These are phyloP conservation scores for Neurospora tetraspora DNA, from an alignment of 495 filamentous ascomycete genomes.

Conservation along the genomic window DNA sequence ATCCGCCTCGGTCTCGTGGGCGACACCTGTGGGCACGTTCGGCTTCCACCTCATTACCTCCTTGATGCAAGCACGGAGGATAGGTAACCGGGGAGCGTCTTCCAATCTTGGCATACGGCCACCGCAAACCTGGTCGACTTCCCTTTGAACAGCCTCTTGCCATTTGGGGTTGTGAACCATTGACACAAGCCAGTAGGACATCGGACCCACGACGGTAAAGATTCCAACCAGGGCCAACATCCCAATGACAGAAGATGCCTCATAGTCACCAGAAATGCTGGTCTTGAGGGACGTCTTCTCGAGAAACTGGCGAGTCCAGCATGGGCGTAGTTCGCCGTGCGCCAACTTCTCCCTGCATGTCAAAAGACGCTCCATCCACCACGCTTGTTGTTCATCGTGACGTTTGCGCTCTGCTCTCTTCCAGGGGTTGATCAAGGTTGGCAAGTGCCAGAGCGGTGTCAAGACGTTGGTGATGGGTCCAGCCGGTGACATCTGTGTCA, in stretches of 20 bases:
- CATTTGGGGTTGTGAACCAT: slow-evolving; percentile 34
- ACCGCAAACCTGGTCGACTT: slow-evolving; percentile 42
- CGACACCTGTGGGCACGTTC: slow-evolving; percentile 35
- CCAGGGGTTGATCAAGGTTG: slow-evolving; percentile 29
- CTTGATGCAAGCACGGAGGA: slow-evolving; percentile 41
- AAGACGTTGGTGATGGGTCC: slow-evolving; percentile 35
- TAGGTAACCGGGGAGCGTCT: slow-evolving; percentile 32
- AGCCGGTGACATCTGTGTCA: slow-evolving; percentile 34
- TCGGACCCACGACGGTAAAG: slow-evolving; percentile 32
- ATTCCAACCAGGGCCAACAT: slow-evolving; percentile 36
- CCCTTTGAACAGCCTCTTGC: slow-evolving; percentile 36
- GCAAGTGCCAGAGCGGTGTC: slow-evolving; percentile 32
- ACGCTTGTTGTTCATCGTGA: slow-evolving; percentile 30
- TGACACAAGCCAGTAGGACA: slow-evolving; percentile 30
- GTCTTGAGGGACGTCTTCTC: slow-evolving; percentile 26
- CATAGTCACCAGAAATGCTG: slow-evolving; percentile 28
- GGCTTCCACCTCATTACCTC: slow-evolving; percentile 45
- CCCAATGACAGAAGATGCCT: slow-evolving; percentile 30
- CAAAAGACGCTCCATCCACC: slow-evolving; percentile 27
- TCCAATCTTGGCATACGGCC: slow-evolving; percentile 29
- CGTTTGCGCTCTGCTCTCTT: slow-evolving; percentile 29
- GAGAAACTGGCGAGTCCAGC: slow-evolving; percentile 28
- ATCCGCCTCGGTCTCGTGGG: slow-evolving; percentile 29
- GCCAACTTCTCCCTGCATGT: slow-evolving; percentile 14
- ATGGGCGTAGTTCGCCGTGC: slow-evolving; percentile 19